Evolutionary conservation across 345 rosid species (phyloP).

Genomic region (Populus simonii): DNA sequence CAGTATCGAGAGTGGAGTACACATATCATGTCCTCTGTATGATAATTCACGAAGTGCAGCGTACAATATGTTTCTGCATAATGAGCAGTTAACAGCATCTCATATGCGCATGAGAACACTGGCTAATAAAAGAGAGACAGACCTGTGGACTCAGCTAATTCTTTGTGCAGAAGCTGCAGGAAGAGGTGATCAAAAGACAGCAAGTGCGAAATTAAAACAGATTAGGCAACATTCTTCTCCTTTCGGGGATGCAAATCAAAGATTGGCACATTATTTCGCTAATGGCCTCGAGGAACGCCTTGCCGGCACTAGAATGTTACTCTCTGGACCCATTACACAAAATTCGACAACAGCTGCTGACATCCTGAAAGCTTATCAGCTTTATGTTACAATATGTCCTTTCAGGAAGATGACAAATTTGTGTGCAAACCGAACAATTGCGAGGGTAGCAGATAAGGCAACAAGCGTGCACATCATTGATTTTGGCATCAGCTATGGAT

Average conservation of each 20-base stretch:
- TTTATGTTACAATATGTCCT: conserved; percentile 52
- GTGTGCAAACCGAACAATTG: conserved; percentile 48
- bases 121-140: conserved; percentile 35
- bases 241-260: conserved; percentile 56
- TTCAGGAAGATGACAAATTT: conserved; percentile 43
- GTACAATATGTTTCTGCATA: conserved; percentile 1
- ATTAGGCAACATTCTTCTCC: conserved; percentile 60
- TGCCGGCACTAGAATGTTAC: conserved; percentile 39
- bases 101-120: conserved; percentile 20
- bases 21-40: neutral
- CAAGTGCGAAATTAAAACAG: conserved; percentile 54
- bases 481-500: conserved; percentile 74
- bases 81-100: conserved; percentile 24
- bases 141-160: conserved; percentile 44
- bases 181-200: conserved; percentile 50
- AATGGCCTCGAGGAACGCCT: conserved; percentile 66
- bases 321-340: conserved; percentile 16
- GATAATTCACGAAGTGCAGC: conserved; percentile 5
- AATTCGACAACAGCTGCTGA: conserved; percentile 45
- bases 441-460: conserved; percentile 43
- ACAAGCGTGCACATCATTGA: conserved; percentile 67
- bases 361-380: conserved; percentile 50
- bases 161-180: conserved; percentile 74
- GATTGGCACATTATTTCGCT: conserved; percentile 62
- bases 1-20: conserved; percentile 16